phyloP scores from a whole-genome alignment of 106 monocot genomes.

The Phalaenopsis aphrodite region DNA sequence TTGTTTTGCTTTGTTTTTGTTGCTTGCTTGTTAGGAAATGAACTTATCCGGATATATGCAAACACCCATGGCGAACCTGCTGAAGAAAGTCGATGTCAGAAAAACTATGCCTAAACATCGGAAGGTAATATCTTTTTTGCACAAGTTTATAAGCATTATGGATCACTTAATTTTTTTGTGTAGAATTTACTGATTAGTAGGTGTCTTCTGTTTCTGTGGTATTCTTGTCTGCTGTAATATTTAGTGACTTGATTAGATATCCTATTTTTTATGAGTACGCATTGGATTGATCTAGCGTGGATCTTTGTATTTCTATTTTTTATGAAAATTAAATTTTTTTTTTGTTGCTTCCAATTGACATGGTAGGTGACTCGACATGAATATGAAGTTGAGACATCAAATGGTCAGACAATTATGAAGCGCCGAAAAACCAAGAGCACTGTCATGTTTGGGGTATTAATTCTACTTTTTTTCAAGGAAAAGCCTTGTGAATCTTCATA shows the following conservation, averaged over 20 bases:
- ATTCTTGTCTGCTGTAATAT: background rate
- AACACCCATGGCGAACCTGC: conserved; percentile 71
- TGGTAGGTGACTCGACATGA: conserved; percentile 79
- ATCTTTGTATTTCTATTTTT: background rate
- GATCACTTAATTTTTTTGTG: background rate
- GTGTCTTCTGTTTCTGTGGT: background rate
- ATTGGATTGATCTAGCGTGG: background rate
- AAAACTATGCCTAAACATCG: conserved; percentile 69
- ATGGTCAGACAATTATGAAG: conserved; percentile 77
- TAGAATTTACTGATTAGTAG: background rate
- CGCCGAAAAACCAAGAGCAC: conserved; percentile 82
- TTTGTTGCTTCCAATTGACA: conserved; percentile 8
- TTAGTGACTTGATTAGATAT: background rate
- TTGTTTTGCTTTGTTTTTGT: background rate
- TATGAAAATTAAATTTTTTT: background rate
- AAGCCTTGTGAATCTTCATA: background rate
- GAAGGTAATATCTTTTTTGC: conserved; percentile 17
- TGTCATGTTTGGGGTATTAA: conserved; percentile 65
- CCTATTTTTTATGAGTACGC: background rate
- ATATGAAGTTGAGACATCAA: conserved; percentile 85
- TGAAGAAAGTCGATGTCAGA: conserved; percentile 59
- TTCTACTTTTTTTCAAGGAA: background rate
- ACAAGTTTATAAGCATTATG: too few relatives aligned
- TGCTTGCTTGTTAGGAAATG: conserved; percentile 44
- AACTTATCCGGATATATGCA: conserved; percentile 50